A percentile compares a stretch with the other conserved stretches of the same genome.
Conservation (phyloP, 2,329 filamentous ascomycete genomes). For the Metarhizium rileyi region DNA sequence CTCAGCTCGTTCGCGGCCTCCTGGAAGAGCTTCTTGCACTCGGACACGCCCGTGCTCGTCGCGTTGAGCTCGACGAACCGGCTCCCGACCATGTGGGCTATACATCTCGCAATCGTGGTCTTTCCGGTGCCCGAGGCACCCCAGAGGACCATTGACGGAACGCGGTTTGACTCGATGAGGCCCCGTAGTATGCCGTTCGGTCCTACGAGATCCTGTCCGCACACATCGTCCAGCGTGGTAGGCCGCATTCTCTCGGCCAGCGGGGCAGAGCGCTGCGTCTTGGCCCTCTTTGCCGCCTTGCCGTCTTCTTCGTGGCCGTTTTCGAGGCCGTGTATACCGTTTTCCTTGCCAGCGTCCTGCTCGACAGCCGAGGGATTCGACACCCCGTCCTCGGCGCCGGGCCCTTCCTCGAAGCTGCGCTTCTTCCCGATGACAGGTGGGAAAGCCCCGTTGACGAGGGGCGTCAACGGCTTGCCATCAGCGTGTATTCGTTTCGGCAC, state of each 20-base stretch:
- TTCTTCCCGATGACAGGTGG: conserved; percentile 31
- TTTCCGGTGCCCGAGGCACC: conserved; percentile 73
- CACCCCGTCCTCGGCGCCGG: conserved; percentile 23
- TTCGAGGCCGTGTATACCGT: conserved; percentile 4
- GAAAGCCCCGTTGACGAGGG: conserved; percentile 23
- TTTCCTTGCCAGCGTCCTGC: conserved; percentile 1
- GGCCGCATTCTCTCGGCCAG: conserved; percentile 93
- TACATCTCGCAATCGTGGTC: conserved; percentile 85
- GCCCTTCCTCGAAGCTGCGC: conserved; percentile 44
- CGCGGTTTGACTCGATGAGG: conserved; percentile 73
- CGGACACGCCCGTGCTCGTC: conserved; percentile 75
- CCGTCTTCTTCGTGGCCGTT: conserved; percentile 6
- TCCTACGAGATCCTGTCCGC: conserved; percentile 85
- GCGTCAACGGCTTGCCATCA: conserved; percentile 21
- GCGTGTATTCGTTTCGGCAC: conserved; percentile 40
- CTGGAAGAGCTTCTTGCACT: conserved; percentile 85
- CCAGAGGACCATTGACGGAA: conserved; percentile 96
- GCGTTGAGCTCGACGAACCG: conserved; percentile 95
- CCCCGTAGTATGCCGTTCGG: conserved; percentile 72
- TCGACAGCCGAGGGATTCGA: conserved; percentile 1
- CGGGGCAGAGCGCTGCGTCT: conserved; percentile 64
- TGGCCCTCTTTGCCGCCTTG: conserved; percentile 50
- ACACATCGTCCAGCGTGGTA: conserved; percentile 71
- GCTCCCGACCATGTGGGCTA: conserved; percentile 71
- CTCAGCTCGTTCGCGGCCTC: conserved; percentile 73